These are phyloP conservation scores for Jacaranda copaia DNA, from an alignment of 257 asterid genomes.

Conservation along the genomic window DNA sequence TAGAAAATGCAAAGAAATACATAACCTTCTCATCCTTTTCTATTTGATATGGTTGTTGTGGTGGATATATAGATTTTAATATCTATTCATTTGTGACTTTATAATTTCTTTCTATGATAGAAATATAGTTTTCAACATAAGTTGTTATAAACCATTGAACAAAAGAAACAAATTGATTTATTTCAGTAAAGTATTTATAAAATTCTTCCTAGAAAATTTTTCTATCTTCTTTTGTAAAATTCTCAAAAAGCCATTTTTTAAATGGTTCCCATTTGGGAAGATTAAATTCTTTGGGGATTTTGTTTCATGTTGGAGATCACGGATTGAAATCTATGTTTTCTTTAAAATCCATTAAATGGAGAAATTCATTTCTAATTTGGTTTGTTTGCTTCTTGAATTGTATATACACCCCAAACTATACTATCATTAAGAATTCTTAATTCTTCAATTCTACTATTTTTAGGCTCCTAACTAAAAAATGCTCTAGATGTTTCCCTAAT, in stretches of 20 bases:
- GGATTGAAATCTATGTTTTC: neutral
- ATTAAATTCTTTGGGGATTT: neutral
- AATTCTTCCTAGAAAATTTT: neutral
- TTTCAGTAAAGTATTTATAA: neutral
- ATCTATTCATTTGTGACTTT: neutral
- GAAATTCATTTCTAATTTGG: neutral
- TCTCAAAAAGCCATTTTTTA: neutral
- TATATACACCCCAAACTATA: neutral
- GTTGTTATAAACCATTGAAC: neutral
- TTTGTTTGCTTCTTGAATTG: neutral
- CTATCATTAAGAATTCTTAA: neutral
- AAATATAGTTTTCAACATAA: neutral
- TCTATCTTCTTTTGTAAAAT: conserved; percentile 1
- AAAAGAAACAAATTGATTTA: neutral
- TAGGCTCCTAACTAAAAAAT: neutral
- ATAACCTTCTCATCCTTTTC: no score
- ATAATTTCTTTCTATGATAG: neutral
- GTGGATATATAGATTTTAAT: neutral
- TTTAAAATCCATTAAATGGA: no score
- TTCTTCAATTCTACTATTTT: neutral
- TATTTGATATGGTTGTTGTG: neutral
- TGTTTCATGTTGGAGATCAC: neutral
- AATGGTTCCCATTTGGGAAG: neutral
- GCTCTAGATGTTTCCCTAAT: neutral
- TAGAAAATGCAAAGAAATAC: no score